phyloP scores from a whole-genome alignment of 148 eudicot genomes.

The Rhododendron molle region DNA sequence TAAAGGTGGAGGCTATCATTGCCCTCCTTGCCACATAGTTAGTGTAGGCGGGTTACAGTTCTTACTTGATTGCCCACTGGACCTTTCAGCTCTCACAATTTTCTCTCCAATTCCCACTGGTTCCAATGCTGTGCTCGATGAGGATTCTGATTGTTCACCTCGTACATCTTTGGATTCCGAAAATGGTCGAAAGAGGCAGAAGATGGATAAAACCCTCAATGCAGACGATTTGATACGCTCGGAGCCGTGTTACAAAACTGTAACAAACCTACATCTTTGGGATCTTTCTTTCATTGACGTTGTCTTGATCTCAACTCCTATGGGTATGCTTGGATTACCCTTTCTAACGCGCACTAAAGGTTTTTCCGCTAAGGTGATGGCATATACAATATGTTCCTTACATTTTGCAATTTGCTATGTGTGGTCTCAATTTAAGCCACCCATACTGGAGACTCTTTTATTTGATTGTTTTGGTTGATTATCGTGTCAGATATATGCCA shows the following conservation, averaged over 20 bases:
- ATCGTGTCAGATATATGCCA: slow-evolving; percentile 63
- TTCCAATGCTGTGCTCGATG: slow-evolving; percentile 16
- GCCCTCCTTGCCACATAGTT: slow-evolving; percentile 70
- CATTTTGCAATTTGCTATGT: not conserved
- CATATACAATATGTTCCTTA: not conserved
- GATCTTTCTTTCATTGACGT: slow-evolving; percentile 55
- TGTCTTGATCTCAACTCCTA: slow-evolving; percentile 72
- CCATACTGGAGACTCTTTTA: not conserved
- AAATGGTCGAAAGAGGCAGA: slow-evolving; percentile 28
- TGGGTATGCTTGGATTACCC: slow-evolving; percentile 92
- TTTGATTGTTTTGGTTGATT: slow-evolving; percentile 13
- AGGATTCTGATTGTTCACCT: slow-evolving; percentile 25
- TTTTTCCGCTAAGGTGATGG: slow-evolving; percentile 62
- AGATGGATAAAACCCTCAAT: slow-evolving; percentile 33
- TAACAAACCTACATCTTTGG: slow-evolving; percentile 50
- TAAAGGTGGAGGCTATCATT: slow-evolving; percentile 59
- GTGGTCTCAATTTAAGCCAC: not conserved
- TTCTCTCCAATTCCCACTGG: slow-evolving; percentile 56
- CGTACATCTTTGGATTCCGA: slow-evolving; percentile 13
- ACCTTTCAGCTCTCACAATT: slow-evolving; percentile 60
- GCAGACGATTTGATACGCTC: slow-evolving; percentile 40
- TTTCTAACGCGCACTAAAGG: slow-evolving; percentile 57
- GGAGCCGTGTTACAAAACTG: slow-evolving; percentile 67
- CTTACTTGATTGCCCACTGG: slow-evolving; percentile 81
- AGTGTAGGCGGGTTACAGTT: slow-evolving; percentile 56